phyloP scores from a whole-genome alignment of 23 red algal genomes.

The Cyanidioschyzon merolae region DNA sequence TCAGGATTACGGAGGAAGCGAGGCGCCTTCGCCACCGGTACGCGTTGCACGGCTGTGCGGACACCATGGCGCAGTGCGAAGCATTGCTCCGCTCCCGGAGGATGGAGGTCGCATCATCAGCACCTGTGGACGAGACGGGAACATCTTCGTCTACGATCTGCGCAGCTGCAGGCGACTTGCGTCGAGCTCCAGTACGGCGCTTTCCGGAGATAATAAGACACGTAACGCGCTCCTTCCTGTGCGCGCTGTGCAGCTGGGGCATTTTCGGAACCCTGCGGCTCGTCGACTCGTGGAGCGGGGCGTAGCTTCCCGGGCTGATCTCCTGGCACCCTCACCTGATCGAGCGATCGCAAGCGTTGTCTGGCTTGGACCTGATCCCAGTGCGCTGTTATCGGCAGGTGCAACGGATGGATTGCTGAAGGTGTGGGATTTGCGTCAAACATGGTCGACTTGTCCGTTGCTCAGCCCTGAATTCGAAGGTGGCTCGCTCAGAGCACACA shows the following conservation, averaged over 20 bases:
- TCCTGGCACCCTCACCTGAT: background rate
- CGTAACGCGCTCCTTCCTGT: background rate
- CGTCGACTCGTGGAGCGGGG: background rate
- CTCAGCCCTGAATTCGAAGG: background rate
- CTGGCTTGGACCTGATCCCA: background rate
- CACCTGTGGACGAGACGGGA: slow-evolving; percentile 12
- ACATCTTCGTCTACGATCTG: slow-evolving; percentile 16
- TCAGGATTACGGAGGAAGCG: background rate
- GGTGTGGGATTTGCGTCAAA: background rate
- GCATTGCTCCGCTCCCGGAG: background rate
- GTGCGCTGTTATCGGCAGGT: background rate
- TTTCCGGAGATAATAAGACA: too few relatives aligned
- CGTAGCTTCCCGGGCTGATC: background rate
- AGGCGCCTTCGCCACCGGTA: slow-evolving; percentile 8
- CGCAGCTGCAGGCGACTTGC: background rate
- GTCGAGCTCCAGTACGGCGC: background rate
- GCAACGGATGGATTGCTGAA: slow-evolving; percentile 9
- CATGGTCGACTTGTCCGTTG: background rate
- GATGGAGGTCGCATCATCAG: background rate
- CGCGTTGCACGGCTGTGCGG: background rate
- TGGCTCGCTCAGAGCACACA: background rate
- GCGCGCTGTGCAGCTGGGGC: slow-evolving; percentile 2
- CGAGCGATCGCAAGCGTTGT: background rate
- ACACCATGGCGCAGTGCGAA: background rate
- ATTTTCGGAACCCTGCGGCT: background rate